Evolutionary conservation across 2,329 filamentous ascomycete genomes (phyloP), one percentile per base, ranked within the genome.

Genomic region (Ceratocystiopsis sp.): DNA sequence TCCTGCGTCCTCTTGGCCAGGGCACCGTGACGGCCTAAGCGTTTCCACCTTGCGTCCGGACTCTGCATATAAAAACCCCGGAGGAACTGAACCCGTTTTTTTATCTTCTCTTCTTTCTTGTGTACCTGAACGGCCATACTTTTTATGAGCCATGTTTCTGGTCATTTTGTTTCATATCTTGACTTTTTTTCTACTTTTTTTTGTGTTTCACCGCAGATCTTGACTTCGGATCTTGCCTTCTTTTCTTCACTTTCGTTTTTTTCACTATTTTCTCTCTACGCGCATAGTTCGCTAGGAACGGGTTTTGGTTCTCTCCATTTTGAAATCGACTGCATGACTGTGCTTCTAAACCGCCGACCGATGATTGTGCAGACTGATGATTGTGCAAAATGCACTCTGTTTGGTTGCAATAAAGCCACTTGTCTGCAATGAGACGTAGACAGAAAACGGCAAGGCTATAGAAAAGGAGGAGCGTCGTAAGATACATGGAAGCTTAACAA

Each of bases 1-100:
- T 76, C 35, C 52, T 65, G 40, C 49, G 52, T 35, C 63, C 71
- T 35, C 54, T 60, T 40, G 59, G 59, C 45, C 50, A 61, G 48
- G 42, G 54, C 37, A 49, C 51, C 16, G 52, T 61, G 39, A 41
- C 38, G 34, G 49, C 43, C 18, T 52, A 49, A 40, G 39, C 19
- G 19, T 44, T 40, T 35, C 4, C 10, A 11, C 25, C 25, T 7
- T 11, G 25, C 2, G 25, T 11, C 10, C 25, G 25, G 25, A 29
- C 6, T 11, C 25, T 21, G 8, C 19, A 18, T 16, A 16, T 17
- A 21, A 41, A 44, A 18, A 25, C 36, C 29, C 38, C 17, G 40
- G 39, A 33, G 38, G 36, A 39, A 37, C 33, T 18, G 32, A 17
- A 10, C 33, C 41, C 32, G 36, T 37, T 42, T 34, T 37, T 36